A percentile compares a stretch with the other conserved stretches of the same genome.
Evolutionary conservation across 257 asterid genomes (phyloP).

Genomic region (Solanum chaucha): DNA sequence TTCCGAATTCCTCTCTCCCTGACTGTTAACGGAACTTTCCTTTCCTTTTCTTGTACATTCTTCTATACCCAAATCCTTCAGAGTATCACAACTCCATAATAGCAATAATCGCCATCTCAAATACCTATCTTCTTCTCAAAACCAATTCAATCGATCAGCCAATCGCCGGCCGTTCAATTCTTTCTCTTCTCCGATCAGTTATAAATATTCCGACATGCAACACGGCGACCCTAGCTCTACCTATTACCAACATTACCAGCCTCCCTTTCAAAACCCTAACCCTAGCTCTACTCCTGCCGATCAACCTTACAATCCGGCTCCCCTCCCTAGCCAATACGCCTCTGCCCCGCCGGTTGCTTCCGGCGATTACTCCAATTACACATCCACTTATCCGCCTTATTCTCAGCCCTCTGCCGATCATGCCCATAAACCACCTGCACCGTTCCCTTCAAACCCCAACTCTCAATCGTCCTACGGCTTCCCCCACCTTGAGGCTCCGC

Average conservation of each 20-base stretch:
- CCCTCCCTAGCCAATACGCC: conserved; percentile 31
- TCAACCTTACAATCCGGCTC: conserved; percentile 7
- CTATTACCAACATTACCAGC: conserved; percentile 43
- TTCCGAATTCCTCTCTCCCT: background rate
- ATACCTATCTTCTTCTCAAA: background rate
- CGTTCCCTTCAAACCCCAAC: conserved; percentile 10
- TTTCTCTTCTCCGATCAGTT: background rate
- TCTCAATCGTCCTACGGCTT: conserved; percentile 33
- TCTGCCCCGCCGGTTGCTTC: conserved; percentile 66
- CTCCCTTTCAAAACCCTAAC: conserved; percentile 28
- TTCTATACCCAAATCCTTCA: background rate
- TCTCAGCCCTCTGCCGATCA: conserved; percentile 25
- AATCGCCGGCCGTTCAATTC: background rate
- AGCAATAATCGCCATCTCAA: background rate
- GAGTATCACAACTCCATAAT: background rate
- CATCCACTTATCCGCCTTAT: conserved; percentile 26
- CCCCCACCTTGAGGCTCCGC: conserved; percentile 41
- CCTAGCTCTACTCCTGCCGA: conserved; percentile 16
- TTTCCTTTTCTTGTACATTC: background rate
- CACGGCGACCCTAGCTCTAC: conserved; percentile 35
- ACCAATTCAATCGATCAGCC: background rate
- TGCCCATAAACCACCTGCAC: background rate
- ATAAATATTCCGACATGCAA: conserved; percentile 3
- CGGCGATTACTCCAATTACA: conserved; percentile 26
- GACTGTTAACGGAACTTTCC: background rate